Percentiles rank a stretch among this genome's conserved stretches.
Evolutionary conservation across 164 flowering plant species (phyloP).

Genomic region (Liriodendron chinense): DNA sequence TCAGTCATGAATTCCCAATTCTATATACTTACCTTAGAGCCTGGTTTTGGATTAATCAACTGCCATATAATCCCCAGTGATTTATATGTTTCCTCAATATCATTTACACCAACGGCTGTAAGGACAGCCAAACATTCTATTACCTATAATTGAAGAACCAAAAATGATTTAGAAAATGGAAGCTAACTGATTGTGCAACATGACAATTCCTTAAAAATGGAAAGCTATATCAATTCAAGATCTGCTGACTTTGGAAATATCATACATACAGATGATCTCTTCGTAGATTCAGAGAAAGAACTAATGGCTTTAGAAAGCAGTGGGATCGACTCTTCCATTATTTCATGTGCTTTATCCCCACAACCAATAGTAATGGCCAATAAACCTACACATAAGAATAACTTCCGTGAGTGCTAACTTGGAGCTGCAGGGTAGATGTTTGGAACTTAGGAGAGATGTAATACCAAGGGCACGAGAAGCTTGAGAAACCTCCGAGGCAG

Average conservation of each 20-base stretch:
- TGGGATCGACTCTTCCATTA: constrained; percentile 59
- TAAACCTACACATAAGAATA: constrained; percentile 42
- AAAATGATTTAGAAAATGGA: not conserved
- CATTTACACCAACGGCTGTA: constrained; percentile 77
- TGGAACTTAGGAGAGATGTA: not conserved
- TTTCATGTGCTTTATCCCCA: constrained; percentile 65
- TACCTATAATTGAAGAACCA: constrained; percentile 32
- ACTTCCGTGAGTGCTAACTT: not conserved
- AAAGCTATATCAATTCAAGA: not conserved
- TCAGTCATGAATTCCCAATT: not conserved
- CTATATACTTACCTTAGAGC: constrained; percentile 57
- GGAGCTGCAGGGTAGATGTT: not conserved
- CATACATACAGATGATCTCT: constrained; percentile 45
- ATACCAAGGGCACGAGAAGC: constrained; percentile 74
- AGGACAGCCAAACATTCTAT: constrained; percentile 78
- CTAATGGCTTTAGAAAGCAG: constrained; percentile 63
- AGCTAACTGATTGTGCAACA: not conserved
- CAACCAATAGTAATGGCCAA: constrained; percentile 69
- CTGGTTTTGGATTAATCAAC: constrained; percentile 61
- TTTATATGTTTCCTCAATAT: constrained; percentile 57
- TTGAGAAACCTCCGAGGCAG: constrained; percentile 57
- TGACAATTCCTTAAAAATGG: not conserved
- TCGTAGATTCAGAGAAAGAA: constrained; percentile 48
- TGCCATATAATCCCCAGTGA: constrained; percentile 88
- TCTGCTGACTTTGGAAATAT: not conserved